phyloP scores from a whole-genome alignment of 768 basidiomycete species.

The Tricholoma furcatifolium region DNA sequence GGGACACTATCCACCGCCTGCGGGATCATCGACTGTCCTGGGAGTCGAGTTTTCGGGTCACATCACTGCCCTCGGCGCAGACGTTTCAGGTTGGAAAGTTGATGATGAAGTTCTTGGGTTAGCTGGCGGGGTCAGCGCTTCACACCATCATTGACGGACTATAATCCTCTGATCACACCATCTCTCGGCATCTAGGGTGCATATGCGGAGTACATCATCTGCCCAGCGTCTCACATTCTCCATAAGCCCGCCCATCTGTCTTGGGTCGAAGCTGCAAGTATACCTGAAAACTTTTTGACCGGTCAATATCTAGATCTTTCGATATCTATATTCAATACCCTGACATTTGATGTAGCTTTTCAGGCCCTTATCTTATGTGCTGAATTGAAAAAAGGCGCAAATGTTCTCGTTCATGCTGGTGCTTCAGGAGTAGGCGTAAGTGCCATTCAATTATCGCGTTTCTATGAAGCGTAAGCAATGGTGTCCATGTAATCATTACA shows the following conservation, averaged over 20 bases:
- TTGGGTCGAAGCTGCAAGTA: slow-evolving; percentile 83
- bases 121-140: slow-evolving; percentile 64
- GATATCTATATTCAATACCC: background rate
- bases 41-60: slow-evolving; percentile 87
- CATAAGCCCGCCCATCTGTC: slow-evolving; percentile 72
- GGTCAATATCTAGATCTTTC: slow-evolving; percentile 36
- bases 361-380: slow-evolving; percentile 61
- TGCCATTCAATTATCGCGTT: slow-evolving; percentile 82
- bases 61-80: slow-evolving; percentile 52
- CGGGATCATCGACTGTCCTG: slow-evolving; percentile 71
- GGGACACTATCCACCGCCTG: slow-evolving; percentile 74
- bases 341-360: slow-evolving; percentile 32
- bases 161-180: slow-evolving; percentile 3
- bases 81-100: slow-evolving; percentile 51
- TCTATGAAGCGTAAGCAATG: slow-evolving; percentile 64
- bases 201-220: slow-evolving; percentile 83
- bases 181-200: slow-evolving; percentile 59
- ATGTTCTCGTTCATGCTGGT: slow-evolving; percentile 87
- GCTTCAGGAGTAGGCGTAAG: slow-evolving; percentile 90
- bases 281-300: slow-evolving; percentile 88
- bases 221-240: slow-evolving; percentile 64
- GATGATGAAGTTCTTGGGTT: slow-evolving; percentile 81
- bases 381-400: slow-evolving; percentile 63
- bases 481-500: no score
- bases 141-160: background rate